Percentiles rank a stretch among this genome's conserved stretches.
These are phyloP conservation scores for Friedmanniomyces endolithicus DNA, from an alignment of 495 filamentous ascomycete species.

Conservation along the genomic window DNA sequence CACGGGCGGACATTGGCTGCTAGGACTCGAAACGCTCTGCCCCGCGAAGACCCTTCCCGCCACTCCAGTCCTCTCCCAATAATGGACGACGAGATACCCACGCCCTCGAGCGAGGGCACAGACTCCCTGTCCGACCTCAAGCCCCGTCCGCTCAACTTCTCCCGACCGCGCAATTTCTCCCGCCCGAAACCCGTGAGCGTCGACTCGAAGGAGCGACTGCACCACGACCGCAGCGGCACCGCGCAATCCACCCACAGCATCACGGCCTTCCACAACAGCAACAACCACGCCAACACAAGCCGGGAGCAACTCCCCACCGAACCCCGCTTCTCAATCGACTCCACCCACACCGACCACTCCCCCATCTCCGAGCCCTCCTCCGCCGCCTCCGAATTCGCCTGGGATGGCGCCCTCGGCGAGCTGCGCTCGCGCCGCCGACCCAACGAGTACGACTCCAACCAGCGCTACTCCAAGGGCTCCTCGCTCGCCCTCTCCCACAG, in stretches of 20 bases:
- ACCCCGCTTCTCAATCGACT: constrained; percentile 17
- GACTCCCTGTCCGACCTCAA: constrained; percentile 1
- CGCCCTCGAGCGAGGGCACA: constrained; percentile 1
- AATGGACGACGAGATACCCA: not conserved
- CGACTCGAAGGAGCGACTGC: constrained; percentile 1
- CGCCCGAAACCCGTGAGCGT: constrained; percentile 4
- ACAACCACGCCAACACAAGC: not conserved
- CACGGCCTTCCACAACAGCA: constrained; percentile 6
- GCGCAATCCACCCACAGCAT: not conserved
- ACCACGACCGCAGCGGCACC: constrained; percentile 4
- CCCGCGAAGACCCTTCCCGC: not conserved
- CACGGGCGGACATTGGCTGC: not conserved
- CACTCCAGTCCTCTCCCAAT: not conserved
- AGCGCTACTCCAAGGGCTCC: constrained; percentile 5
- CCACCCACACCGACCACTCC: not conserved
- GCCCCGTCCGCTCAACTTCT: constrained; percentile 12
- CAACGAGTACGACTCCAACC: constrained; percentile 3
- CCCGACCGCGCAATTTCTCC: constrained; percentile 17
- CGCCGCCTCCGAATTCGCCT: constrained; percentile 9
- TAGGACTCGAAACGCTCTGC: not conserved
- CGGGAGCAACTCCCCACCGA: constrained; percentile 1
- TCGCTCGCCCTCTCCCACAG: not conserved
- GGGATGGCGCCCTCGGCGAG: constrained; percentile 11
- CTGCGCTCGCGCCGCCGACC: constrained; percentile 5
- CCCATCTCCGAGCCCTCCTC: not conserved